Evolutionary conservation across 768 basidiomycete species (phyloP), one percentile per base, ranked within the genome.

Genomic region (Pleurotus djamor): DNA sequence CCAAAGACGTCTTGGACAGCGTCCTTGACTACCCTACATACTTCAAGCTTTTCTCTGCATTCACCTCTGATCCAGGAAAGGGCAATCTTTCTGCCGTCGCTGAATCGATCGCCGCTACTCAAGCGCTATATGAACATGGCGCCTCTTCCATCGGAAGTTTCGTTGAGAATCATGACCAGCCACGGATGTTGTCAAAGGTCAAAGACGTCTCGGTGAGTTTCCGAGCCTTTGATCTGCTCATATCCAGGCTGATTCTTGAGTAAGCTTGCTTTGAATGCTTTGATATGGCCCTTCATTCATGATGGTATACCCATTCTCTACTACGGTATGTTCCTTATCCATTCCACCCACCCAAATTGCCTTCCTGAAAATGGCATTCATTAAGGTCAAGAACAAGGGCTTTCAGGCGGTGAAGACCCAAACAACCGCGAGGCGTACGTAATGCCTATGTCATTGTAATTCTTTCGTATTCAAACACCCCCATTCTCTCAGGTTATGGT

Each of bases 261-360:
- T 43, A 41, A 72, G 70, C 66, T 75, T 44, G 50, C 65, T 38
- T 79, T 74, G 65, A 89, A 88, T 66, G 84, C 84, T 21, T 81
- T 89, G 78, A 71, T 79, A 28, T 87, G 84, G 72, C 79, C 76
- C 52, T 89, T 88, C 68, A 79, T 86, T 74, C 78, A 81, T 47
- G 88, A 89, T 60, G 86, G 87, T 16, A 84, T 88, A 62, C 88
- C 88, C 2, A 85, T 89, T 59, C 69, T 87, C 41, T 89, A 90
- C 67, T 87, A 87, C 60, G 87, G 87, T 69, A 43, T 41, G 61
- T 57, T 14, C 33, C 14, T 12, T 4, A 28, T 38, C 12, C 17
- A 17, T 58, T 16, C 17, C 43, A 13, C 28, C 38, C 33, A 12
- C 13, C n/a, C 13, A 14, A 38, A n/a, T 59, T 52, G 21, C 21